Percentiles rank a stretch among this genome's conserved stretches.
These are phyloP conservation scores for Aspergillus niger DNA, from an alignment of 2,329 filamentous ascomycete species.

Conservation along the genomic window DNA sequence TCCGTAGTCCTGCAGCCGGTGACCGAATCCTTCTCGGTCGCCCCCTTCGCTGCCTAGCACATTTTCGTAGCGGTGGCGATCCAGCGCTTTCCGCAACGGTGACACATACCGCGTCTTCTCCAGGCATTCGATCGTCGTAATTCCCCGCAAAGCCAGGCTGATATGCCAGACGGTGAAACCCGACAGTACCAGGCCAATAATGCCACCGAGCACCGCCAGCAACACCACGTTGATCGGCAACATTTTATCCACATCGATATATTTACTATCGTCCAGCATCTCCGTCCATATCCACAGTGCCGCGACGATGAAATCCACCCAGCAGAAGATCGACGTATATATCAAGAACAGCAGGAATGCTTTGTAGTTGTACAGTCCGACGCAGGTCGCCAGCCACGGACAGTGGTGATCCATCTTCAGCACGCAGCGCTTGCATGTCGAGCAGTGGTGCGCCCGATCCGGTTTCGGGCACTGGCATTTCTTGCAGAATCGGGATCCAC, in stretches of 20 bases:
- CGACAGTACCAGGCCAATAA: constrained; percentile 84
- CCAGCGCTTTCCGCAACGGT: constrained; percentile 71
- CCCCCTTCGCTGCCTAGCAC: constrained; percentile 33
- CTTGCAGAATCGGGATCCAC: constrained; percentile 88
- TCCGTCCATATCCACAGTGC: constrained; percentile 83
- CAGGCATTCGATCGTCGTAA: constrained; percentile 94
- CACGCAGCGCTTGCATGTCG: constrained; percentile 88
- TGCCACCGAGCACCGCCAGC: constrained; percentile 80
- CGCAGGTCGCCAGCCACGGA: constrained; percentile 94
- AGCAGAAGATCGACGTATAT: constrained; percentile 85
- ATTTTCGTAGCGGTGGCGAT: constrained; percentile 62
- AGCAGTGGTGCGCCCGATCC: constrained; percentile 95
- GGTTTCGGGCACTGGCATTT: constrained; percentile 95
- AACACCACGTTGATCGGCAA: constrained; percentile 91
- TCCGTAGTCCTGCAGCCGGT: constrained; percentile 60
- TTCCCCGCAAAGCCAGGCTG: constrained; percentile 71
- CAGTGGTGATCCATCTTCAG: constrained; percentile 99
- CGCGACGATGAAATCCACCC: constrained; percentile 75
- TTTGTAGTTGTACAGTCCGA: constrained; percentile 94
- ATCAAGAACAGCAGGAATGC: constrained; percentile 88
- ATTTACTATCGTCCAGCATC: constrained; percentile 69
- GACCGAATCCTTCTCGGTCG: constrained; percentile 34
- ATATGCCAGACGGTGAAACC: constrained; percentile 94
- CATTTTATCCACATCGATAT: constrained; percentile 65
- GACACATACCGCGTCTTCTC: constrained; percentile 95